Percentiles rank a stretch among this genome's conserved stretches.
Evolutionary conservation across 371 early-diverging fungal species (phyloP).

Genomic region (Apophysomyces elegans): DNA sequence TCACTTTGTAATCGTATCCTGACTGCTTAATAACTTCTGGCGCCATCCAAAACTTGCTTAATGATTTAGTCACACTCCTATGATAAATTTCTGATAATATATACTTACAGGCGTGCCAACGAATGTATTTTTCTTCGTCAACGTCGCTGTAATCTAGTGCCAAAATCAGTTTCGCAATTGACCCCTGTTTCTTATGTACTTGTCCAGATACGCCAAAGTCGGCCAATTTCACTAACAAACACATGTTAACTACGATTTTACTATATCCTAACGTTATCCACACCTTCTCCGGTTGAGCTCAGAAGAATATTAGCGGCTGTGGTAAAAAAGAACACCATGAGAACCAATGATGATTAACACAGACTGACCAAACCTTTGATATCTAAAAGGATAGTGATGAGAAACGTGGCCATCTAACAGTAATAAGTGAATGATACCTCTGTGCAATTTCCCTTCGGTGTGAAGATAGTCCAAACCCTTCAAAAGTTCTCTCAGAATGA

Average conservation of each 20-base stretch:
- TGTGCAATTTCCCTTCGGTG: slow-evolving; percentile 90
- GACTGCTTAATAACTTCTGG: slow-evolving; percentile 97
- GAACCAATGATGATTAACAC: not conserved
- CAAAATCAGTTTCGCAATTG: not conserved
- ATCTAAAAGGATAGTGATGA: slow-evolving; percentile 45
- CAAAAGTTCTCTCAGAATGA: slow-evolving; percentile 89
- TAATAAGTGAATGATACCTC: slow-evolving; percentile 58
- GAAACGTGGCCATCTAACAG: not conserved
- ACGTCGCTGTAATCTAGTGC: slow-evolving; percentile 81
- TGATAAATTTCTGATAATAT: not conserved
- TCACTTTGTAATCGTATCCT: slow-evolving; percentile 90
- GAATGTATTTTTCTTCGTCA: slow-evolving; percentile 96
- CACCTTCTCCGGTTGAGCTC: slow-evolving; percentile 74
- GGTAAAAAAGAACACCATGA: not conserved
- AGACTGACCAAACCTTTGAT: slow-evolving; percentile 66
- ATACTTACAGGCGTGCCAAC: slow-evolving; percentile 94
- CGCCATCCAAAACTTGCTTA: slow-evolving; percentile 91
- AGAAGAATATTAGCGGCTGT: slow-evolving; percentile 87
- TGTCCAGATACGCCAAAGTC: slow-evolving; percentile 99
- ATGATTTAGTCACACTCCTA: not conserved
- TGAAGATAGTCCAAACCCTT: slow-evolving; percentile 96
- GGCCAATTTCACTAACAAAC: slow-evolving; percentile 84
- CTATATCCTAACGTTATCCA: not conserved
- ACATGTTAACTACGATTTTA: not conserved
- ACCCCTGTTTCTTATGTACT: slow-evolving; percentile 33